These are phyloP conservation scores for Yarrowia divulgata DNA, from an alignment of 805 yeast genomes.

Conservation along the genomic window DNA sequence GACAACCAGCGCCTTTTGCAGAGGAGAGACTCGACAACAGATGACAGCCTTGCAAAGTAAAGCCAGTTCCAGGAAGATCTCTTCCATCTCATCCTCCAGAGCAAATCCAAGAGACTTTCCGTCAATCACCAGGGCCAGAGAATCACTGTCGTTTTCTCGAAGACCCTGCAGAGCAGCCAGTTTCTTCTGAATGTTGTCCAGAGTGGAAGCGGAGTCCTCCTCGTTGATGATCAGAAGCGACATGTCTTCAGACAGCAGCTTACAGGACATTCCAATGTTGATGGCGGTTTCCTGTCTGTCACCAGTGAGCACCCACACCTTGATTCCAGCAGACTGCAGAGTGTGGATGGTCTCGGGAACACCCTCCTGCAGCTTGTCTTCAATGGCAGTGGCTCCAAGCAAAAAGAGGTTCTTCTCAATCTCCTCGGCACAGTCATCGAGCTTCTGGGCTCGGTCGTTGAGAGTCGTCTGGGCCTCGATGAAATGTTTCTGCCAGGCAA, in stretches of 20 bases:
- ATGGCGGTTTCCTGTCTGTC: constrained; percentile 99
- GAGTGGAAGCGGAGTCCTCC: constrained; percentile 77
- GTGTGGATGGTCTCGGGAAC: constrained; percentile 98
- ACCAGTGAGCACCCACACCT: constrained; percentile 97
- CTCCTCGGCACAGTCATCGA: constrained; percentile 88
- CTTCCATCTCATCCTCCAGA: constrained; percentile 79
- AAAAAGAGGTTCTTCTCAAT: constrained; percentile 82
- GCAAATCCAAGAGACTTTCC: constrained; percentile 92
- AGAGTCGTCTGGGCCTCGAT: constrained; percentile 84
- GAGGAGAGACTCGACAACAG: constrained; percentile 97
- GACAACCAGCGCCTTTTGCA: constrained; percentile 95
- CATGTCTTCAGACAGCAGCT: constrained; percentile 93
- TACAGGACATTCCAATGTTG: constrained; percentile 98
- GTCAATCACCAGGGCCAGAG: constrained; percentile 90
- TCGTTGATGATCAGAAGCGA: constrained; percentile 88
- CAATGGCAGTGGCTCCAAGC: constrained; percentile 97
- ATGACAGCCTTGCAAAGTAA: constrained; percentile 92
- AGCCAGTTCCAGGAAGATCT: constrained; percentile 77
- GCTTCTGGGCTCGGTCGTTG: constrained; percentile 71
- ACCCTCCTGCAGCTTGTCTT: constrained; percentile 96
- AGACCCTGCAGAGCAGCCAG: constrained; percentile 69
- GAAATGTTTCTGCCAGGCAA: constrained; percentile 69
- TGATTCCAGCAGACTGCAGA: constrained; percentile 94
- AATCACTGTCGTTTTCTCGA: constrained; percentile 60
- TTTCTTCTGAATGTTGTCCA: constrained; percentile 74